phyloP scores from a whole-genome alignment of 1,284 basidiomycete genomes.

The Cutaneotrichosporon sp. region DNA sequence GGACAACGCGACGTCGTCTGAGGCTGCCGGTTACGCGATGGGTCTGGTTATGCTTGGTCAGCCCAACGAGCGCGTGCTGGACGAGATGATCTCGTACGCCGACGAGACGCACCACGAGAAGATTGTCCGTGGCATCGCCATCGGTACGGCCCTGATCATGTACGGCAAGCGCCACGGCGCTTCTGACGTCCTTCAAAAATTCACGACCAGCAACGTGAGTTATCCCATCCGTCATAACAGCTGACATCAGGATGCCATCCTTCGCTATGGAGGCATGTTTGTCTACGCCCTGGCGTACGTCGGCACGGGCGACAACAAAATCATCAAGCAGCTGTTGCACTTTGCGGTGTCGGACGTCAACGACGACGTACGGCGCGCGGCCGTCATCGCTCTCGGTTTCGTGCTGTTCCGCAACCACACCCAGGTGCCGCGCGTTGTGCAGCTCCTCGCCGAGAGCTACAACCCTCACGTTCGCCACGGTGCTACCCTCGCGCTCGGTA shows the following conservation, averaged over 20 bases:
- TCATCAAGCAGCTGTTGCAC: conserved; percentile 81
- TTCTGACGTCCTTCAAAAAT: conserved; percentile 64
- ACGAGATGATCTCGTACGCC: conserved; percentile 91
- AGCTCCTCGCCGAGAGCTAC: conserved; percentile 91
- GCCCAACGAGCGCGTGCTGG: conserved; percentile 66
- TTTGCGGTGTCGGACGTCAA: conserved; percentile 95
- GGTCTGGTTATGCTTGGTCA: conserved; percentile 93
- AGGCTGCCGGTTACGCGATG: conserved; percentile 92
- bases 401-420: conserved; percentile 89
- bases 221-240: conserved; percentile 4
- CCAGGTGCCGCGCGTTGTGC: conserved; percentile 90
- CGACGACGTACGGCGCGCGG: conserved; percentile 89
- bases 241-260: conserved; percentile 70
- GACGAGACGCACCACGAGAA: conserved; percentile 96
- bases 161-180: conserved; percentile 89
- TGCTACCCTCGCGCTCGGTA: conserved; percentile 82
- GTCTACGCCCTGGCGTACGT: conserved; percentile 91
- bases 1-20: conserved; percentile 89
- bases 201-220: conserved; percentile 77
- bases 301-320: conserved; percentile 86
- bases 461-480: conserved; percentile 97
- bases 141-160: conserved; percentile 83
- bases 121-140: conserved; percentile 87
- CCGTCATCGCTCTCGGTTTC: conserved; percentile 90
- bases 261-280: conserved; percentile 93